A percentile compares a stretch with the other conserved stretches of the same genome.
Evolutionary conservation across 176 grass and related monocot genomes (phyloP).

Genomic region (Triticum monococcum): DNA sequence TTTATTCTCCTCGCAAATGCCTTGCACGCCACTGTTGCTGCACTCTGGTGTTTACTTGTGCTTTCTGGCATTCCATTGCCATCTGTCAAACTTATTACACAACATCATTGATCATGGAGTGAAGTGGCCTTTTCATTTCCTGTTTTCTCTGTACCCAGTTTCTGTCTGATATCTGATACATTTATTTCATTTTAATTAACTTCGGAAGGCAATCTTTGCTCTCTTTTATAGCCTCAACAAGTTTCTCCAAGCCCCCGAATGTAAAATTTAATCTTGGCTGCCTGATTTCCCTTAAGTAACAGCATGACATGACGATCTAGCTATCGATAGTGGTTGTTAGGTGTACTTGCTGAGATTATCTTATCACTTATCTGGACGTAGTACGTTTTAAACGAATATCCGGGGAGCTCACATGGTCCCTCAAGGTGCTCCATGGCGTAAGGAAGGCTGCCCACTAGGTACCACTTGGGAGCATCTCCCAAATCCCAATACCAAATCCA

Average conservation of each 20-base stretch:
- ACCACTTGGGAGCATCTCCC: slow-evolving; percentile 8
- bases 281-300: neutral
- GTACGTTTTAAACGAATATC: slow-evolving; percentile 13
- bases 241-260: neutral
- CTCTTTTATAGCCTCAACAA: neutral
- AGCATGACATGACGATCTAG: neutral
- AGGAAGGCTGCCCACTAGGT: slow-evolving; percentile 10
- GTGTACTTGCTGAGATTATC: slow-evolving; percentile 30
- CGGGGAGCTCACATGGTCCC: slow-evolving; percentile 36
- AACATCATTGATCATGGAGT: neutral
- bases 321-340: neutral
- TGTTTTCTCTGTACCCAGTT: neutral
- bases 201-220: neutral
- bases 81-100: neutral
- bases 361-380: slow-evolving; percentile 10
- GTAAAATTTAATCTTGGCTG: neutral
- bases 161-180: neutral
- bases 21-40: neutral
- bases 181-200: neutral
- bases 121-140: neutral
- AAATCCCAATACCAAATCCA: neutral
- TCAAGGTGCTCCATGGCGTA: slow-evolving; percentile 29
- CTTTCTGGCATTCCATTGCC: neutral
- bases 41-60: neutral
- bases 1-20: neutral